These are phyloP conservation scores for Iris pallida DNA, from an alignment of 116 monocot species.

Conservation along the genomic window DNA sequence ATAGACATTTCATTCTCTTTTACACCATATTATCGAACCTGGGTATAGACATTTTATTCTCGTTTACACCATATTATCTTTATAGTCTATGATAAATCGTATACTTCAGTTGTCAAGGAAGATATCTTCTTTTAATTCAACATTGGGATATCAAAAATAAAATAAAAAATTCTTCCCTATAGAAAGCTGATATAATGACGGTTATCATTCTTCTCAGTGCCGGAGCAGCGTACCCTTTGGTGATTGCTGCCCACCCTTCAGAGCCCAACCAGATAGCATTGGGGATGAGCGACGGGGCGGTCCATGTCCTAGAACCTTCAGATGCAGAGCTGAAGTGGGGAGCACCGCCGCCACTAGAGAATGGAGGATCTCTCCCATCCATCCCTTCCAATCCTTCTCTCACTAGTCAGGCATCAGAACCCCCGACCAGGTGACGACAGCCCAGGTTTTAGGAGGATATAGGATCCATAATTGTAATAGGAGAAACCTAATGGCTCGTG, in stretches of 20 bases:
- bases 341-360: conserved; percentile 44
- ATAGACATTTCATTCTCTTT: too few species aligned
- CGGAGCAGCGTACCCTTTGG: conserved; percentile 46
- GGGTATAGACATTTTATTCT: too few species aligned
- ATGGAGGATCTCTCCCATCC: conserved; percentile 43
- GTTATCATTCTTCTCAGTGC: conserved; percentile 7
- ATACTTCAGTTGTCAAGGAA: too few species aligned
- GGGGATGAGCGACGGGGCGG: conserved; percentile 85
- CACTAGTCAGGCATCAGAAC: conserved; percentile 63
- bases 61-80: too few species aligned
- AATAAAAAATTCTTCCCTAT: too few species aligned
- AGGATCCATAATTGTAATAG: conserved; percentile 2
- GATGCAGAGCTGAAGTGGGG: conserved; percentile 85
- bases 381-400: conserved; percentile 56
- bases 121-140: too few species aligned
- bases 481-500: background rate
- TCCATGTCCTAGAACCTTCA: conserved; percentile 77
- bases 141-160: too few species aligned
- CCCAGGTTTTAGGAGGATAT: background rate
- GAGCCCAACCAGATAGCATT: conserved; percentile 88
- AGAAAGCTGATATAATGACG: too few species aligned
- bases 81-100: too few species aligned
- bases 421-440: conserved; percentile 52
- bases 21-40: too few species aligned
- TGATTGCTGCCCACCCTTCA: conserved; percentile 77